These are phyloP conservation scores for Psidium guajava DNA, from an alignment of 345 rosid genomes.

Conservation along the genomic window DNA sequence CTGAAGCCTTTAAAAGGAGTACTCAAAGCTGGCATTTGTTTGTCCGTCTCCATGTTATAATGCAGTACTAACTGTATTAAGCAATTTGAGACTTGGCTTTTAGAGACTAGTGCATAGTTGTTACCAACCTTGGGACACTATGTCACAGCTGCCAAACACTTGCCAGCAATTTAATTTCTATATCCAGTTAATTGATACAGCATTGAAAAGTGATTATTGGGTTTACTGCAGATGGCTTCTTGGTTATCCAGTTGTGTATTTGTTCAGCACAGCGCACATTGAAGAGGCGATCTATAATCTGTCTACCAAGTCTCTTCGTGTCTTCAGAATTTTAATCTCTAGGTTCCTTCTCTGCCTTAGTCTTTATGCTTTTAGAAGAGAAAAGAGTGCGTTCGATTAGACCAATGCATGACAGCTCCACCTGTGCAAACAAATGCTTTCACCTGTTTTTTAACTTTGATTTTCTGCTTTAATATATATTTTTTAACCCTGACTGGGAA, in stretches of 20 bases:
- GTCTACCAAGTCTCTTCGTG: constrained; percentile 70
- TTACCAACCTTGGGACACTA: neutral
- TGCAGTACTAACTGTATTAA: neutral
- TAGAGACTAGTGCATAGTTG: neutral
- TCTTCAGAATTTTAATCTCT: constrained; percentile 49
- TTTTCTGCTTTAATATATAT: neutral
- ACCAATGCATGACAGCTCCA: neutral
- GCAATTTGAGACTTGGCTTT: neutral
- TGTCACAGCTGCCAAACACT: neutral
- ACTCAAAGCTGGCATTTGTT: neutral
- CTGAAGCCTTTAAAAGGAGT: neutral
- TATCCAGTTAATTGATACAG: neutral
- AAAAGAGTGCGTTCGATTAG: neutral
- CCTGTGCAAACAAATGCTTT: neutral
- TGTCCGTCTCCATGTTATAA: neutral
- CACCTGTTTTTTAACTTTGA: neutral
- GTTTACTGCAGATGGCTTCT: constrained; percentile 71
- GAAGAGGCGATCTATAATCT: constrained; percentile 75
- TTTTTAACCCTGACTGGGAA: neutral
- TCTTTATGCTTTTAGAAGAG: neutral
- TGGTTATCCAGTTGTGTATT: constrained; percentile 82
- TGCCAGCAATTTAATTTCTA: neutral
- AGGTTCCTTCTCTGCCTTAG: constrained; percentile 29
- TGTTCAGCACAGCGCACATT: constrained; percentile 74
- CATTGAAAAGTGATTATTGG: neutral